These are phyloP conservation scores for Blastobotrys persicus DNA, from an alignment of 1,139 yeast genomes.

Conservation along the genomic window DNA sequence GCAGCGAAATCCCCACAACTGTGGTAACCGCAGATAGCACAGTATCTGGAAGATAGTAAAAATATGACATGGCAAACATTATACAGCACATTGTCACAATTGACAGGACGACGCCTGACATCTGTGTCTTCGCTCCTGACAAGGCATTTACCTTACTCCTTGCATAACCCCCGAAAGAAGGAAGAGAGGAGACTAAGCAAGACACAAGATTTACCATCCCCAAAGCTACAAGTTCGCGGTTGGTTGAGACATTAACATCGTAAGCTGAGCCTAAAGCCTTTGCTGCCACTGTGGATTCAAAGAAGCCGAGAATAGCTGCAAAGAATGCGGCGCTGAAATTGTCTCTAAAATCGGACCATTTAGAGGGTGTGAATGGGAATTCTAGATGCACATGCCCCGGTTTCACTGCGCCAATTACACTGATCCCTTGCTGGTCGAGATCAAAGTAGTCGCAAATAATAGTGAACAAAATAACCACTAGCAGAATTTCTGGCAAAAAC, in stretches of 20 bases:
- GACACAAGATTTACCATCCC: constrained; percentile 73
- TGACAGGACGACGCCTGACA: constrained; percentile 82
- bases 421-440: constrained; percentile 60
- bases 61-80: constrained; percentile 55
- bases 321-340: constrained; percentile 50
- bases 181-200: constrained; percentile 73
- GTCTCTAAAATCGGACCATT: constrained; percentile 36
- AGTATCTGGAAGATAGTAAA: constrained; percentile 77
- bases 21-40: constrained; percentile 79
- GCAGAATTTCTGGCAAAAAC: constrained; percentile 78
- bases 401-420: constrained; percentile 65
- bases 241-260: constrained; percentile 38
- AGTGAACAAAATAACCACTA: constrained; percentile 67
- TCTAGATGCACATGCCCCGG: constrained; percentile 46
- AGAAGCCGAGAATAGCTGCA: constrained; percentile 85
- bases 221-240: constrained; percentile 69
- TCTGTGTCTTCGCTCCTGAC: constrained; percentile 81
- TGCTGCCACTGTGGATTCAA: constrained; percentile 92
- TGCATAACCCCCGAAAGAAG: constrained; percentile 96
- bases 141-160: constrained; percentile 85
- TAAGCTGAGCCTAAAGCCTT: constrained; percentile 46
- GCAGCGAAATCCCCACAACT: constrained; percentile 69
- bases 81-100: constrained; percentile 65
- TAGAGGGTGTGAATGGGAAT: constrained; percentile 47
- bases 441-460: constrained; percentile 51